These are phyloP conservation scores for Guadua angustifolia DNA, from an alignment of 176 grass and related monocot genomes.

Conservation along the genomic window DNA sequence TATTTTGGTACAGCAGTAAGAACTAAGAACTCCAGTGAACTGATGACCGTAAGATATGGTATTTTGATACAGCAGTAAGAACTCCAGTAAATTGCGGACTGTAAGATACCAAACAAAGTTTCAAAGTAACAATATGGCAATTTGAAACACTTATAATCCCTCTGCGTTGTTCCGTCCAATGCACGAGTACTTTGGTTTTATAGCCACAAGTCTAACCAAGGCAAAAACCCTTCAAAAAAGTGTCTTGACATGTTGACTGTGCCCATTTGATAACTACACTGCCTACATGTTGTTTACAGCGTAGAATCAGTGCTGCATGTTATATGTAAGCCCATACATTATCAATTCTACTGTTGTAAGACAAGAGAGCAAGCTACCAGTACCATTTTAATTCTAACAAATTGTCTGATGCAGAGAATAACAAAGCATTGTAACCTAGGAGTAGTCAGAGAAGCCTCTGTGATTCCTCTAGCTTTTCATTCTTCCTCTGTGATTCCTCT, in stretches of 20 bases:
- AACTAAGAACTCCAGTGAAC: not conserved
- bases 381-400: not conserved
- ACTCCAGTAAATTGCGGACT: not conserved
- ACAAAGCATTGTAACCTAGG: not conserved
- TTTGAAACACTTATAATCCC: not conserved
- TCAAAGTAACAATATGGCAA: conserved; percentile 4
- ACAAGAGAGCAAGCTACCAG: not conserved
- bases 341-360: not conserved
- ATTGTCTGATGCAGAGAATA: not conserved
- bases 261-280: conserved; percentile 29
- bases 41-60: not conserved
- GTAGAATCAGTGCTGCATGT: conserved; percentile 13
- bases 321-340: not conserved
- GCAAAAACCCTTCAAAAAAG: not conserved
- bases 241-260: not conserved
- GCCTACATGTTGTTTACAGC: not conserved
- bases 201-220: not conserved
- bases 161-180: not conserved
- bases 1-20: not conserved
- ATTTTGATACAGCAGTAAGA: not conserved
- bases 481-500: conserved; percentile 20
- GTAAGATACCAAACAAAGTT: not conserved
- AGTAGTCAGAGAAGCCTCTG: not conserved
- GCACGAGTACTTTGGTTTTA: not conserved
- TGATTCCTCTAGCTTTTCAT: conserved; percentile 16